phyloP scores from a whole-genome alignment of 495 filamentous ascomycete genomes.

The Penicillium tannophilum region DNA sequence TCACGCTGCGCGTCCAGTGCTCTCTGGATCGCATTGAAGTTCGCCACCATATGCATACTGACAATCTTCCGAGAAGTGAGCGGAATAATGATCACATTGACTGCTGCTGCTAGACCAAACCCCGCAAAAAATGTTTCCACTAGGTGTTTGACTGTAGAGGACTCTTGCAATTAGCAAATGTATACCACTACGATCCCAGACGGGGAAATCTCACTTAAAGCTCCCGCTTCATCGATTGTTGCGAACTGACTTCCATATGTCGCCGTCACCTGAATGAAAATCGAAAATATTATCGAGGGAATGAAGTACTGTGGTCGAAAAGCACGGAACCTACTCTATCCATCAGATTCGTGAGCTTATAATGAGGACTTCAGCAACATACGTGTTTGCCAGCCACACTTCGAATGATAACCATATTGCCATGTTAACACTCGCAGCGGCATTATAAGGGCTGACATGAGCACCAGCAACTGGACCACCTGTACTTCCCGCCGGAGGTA shows the following conservation, averaged over 20 bases:
- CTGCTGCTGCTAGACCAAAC: slow-evolving; percentile 10
- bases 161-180: slow-evolving; percentile 8
- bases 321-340: slow-evolving; percentile 10
- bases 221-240: background rate
- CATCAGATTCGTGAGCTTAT: background rate
- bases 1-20: slow-evolving; percentile 5
- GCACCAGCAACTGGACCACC: slow-evolving; percentile 7
- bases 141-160: slow-evolving; percentile 9
- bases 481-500: background rate
- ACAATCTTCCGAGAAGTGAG: slow-evolving; percentile 11
- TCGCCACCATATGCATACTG: slow-evolving; percentile 1
- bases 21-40: slow-evolving; percentile 2
- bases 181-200: background rate
- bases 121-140: slow-evolving; percentile 8
- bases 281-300: slow-evolving; percentile 11
- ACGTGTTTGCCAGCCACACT: slow-evolving; percentile 13
- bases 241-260: slow-evolving; percentile 9
- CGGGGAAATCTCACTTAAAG: background rate
- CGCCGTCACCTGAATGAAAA: slow-evolving; percentile 12
- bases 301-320: slow-evolving; percentile 17
- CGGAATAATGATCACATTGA: slow-evolving; percentile 11
- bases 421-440: slow-evolving; percentile 11
- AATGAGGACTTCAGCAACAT: background rate
- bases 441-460: slow-evolving; percentile 7
- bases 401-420: slow-evolving; percentile 10